phyloP scores from a whole-genome alignment of 805 yeast species.

The Metschnikowia amazonensis region DNA sequence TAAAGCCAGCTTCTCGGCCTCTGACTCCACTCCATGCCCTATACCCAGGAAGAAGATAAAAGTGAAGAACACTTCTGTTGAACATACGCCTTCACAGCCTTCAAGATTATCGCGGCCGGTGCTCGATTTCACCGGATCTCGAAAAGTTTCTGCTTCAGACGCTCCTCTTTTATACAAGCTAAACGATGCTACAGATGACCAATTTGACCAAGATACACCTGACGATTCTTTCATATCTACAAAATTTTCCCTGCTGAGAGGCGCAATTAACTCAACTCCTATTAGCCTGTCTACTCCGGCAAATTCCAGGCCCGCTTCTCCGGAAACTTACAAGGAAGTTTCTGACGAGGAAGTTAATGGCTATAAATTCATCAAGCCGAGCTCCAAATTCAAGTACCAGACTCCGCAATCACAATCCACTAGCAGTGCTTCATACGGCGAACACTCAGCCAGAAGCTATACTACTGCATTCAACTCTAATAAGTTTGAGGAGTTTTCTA shows the following conservation, averaged over 20 bases:
- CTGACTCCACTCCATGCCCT: conserved; percentile 45
- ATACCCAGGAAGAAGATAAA: conserved; percentile 35
- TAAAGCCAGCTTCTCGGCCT: conserved; percentile 29
- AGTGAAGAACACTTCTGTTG: conserved; percentile 20
- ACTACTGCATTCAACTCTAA: conserved; percentile 24
- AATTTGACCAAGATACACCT: conserved; percentile 8
- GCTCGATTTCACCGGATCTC: conserved; percentile 31
- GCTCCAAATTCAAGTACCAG: conserved; percentile 15
- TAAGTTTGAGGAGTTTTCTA: conserved; percentile 6
- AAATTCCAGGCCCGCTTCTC: conserved; percentile 35
- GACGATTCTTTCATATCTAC: conserved; percentile 7
- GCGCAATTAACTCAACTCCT: conserved; percentile 26
- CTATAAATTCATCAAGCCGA: conserved; percentile 39
- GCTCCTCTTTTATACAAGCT: conserved; percentile 19
- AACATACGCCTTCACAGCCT: conserved; percentile 22
- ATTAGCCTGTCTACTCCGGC: conserved; percentile 44
- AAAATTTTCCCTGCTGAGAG: conserved; percentile 9
- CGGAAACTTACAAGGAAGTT: conserved; percentile 22
- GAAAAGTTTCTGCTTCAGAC: conserved; percentile 23
- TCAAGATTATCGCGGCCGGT: conserved; percentile 20
- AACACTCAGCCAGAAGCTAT: conserved; percentile 6
- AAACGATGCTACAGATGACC: conserved; percentile 9
- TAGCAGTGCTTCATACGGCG: conserved; percentile 8
- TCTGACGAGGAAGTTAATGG: conserved; percentile 41
- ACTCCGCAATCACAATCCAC: conserved; percentile 15